Conservation (phyloP, 768 basidiomycete genomes). For the Amyloporia xantha region DNA sequence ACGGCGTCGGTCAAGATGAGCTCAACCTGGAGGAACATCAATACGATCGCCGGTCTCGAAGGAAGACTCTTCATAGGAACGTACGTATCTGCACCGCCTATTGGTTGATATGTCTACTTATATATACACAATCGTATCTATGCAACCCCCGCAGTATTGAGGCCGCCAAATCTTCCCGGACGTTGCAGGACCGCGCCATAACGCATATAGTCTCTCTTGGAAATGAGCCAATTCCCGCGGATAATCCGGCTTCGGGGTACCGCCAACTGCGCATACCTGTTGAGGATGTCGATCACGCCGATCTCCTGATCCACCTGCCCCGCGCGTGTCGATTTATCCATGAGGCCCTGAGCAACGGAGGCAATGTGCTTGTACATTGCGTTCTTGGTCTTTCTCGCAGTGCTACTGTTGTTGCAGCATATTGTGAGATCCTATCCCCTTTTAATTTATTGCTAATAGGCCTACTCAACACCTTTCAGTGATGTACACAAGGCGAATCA, state of each 20-base stretch:
- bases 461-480: constrained; percentile 32
- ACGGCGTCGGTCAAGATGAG: constrained; percentile 9
- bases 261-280: constrained; percentile 63
- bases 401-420: constrained; percentile 68
- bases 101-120: constrained; percentile 8
- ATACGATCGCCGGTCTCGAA: constrained; percentile 15
- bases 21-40: constrained; percentile 17
- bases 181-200: constrained; percentile 66
- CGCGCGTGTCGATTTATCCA: constrained; percentile 56
- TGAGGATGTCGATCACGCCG: constrained; percentile 43
- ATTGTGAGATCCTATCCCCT: constrained; percentile 53
- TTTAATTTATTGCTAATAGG: background rate
- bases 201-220: constrained; percentile 80
- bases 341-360: constrained; percentile 38
- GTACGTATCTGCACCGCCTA: constrained; percentile 14
- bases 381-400: constrained; percentile 70
- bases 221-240: constrained; percentile 62
- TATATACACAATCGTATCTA: background rate
- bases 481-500: constrained; percentile 58
- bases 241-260: constrained; percentile 62
- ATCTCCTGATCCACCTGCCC: constrained; percentile 61
- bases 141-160: constrained; percentile 40
- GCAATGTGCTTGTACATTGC: constrained; percentile 65
- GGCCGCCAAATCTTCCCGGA: constrained; percentile 65
- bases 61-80: constrained; percentile 17